A percentile compares a stretch with the other conserved stretches of the same genome.
Evolutionary conservation across 208 protist genomes (phyloP).

Genomic region (Wallacemonas sp.): DNA sequence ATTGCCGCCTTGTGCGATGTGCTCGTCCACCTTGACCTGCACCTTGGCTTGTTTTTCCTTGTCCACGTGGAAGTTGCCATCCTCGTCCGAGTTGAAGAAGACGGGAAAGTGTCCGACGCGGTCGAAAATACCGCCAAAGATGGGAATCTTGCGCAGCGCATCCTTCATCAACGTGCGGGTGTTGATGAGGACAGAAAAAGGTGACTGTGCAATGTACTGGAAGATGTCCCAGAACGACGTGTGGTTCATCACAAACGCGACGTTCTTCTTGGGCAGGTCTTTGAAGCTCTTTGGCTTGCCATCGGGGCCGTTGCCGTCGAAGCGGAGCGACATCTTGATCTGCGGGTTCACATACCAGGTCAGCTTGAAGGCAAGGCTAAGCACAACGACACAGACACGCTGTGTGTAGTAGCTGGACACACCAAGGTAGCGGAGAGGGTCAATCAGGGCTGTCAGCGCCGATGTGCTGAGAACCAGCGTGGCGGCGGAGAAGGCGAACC

Average conservation of each 20-base stretch:
- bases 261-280: slow-evolving; percentile 26
- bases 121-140: slow-evolving; percentile 59
- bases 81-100: slow-evolving; percentile 62
- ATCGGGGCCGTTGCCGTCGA: slow-evolving; percentile 38
- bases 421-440: slow-evolving; percentile 45
- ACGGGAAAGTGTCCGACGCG: slow-evolving; percentile 65
- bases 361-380: slow-evolving; percentile 29
- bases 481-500: slow-evolving; percentile 42
- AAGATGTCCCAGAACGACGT: slow-evolving; percentile 74
- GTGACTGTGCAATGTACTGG: slow-evolving; percentile 32
- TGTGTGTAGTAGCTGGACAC: slow-evolving; percentile 27
- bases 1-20: slow-evolving; percentile 37
- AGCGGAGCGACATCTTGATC: slow-evolving; percentile 30
- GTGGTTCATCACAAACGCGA: slow-evolving; percentile 58
- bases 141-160: slow-evolving; percentile 49
- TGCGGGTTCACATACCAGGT: slow-evolving; percentile 48
- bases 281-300: slow-evolving; percentile 26
- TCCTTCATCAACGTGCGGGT: slow-evolving; percentile 63
- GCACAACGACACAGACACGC: slow-evolving; percentile 24
- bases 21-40: slow-evolving; percentile 24
- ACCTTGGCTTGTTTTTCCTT: slow-evolving; percentile 56
- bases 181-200: slow-evolving; percentile 25
- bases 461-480: slow-evolving; percentile 30
- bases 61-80: slow-evolving; percentile 60
- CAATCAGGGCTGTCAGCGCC: slow-evolving; percentile 31